These are phyloP conservation scores for Apiospora phragmitis DNA, from an alignment of 2,329 filamentous ascomycete genomes.

Conservation along the genomic window DNA sequence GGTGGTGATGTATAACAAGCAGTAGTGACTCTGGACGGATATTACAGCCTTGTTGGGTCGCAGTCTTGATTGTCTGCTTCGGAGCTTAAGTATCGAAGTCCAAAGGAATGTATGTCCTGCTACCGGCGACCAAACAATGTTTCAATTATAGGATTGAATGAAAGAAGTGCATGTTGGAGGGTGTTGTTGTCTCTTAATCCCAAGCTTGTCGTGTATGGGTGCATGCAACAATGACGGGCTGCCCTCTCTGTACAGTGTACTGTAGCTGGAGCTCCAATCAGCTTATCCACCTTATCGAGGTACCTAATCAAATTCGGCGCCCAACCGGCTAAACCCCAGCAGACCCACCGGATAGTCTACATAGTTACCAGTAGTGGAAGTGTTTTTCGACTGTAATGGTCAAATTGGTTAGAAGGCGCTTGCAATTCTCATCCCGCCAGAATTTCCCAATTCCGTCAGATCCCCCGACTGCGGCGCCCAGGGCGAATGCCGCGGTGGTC, in stretches of 20 bases:
- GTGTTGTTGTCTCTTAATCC: background rate
- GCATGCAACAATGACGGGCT: background rate
- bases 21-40: background rate
- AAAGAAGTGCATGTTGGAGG: background rate
- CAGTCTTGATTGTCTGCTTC: background rate
- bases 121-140: background rate
- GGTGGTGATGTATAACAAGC: background rate
- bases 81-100: background rate
- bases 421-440: constrained; percentile 47
- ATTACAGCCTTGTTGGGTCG: background rate
- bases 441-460: constrained; percentile 55
- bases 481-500: constrained; percentile 67
- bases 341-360: background rate
- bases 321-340: background rate
- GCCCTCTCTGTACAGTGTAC: background rate
- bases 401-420: constrained; percentile 57
- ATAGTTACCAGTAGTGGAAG: constrained; percentile 13
- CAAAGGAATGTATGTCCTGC: background rate
- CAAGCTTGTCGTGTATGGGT: background rate
- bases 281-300: background rate
- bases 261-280: background rate
- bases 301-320: background rate
- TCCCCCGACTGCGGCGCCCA: constrained; percentile 58
- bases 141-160: background rate
- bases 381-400: constrained; percentile 60